phyloP scores from a whole-genome alignment of 441 rosid genomes.

The Daphne laureola region DNA sequence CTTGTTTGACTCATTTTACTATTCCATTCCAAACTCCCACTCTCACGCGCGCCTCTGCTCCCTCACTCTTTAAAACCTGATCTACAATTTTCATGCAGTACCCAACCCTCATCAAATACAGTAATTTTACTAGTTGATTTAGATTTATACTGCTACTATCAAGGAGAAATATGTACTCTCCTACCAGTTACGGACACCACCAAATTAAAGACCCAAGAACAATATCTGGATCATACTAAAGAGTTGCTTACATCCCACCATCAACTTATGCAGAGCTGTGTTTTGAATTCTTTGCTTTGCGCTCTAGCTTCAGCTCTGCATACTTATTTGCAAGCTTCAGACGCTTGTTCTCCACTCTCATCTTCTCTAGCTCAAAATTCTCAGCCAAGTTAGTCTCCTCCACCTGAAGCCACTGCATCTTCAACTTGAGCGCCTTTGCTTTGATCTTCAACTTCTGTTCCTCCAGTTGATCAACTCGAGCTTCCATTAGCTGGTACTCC shows the following conservation, averaged over 20 bases:
- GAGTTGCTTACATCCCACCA: conserved; percentile 5
- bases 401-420: conserved; percentile 22
- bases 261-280: too few relatives aligned
- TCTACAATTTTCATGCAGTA: too few relatives aligned
- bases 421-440: conserved; percentile 16
- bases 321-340: conserved; percentile 23
- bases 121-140: too few relatives aligned
- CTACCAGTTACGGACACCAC: neutral
- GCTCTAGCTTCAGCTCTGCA: conserved; percentile 15
- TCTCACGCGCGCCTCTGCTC: too few relatives aligned
- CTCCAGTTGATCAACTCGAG: conserved; percentile 8
- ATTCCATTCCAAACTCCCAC: too few relatives aligned
- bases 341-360: conserved; percentile 26
- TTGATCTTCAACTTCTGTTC: conserved; percentile 19
- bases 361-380: conserved; percentile 21
- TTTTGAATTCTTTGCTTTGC: conserved; percentile 14
- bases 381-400: conserved; percentile 14
- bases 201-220: neutral
- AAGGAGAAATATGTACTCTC: neutral
- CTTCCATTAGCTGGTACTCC: conserved; percentile 11
- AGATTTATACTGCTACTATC: neutral
- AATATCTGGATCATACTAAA: neutral
- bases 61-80: too few relatives aligned
- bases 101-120: too few relatives aligned
- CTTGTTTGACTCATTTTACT: too few relatives aligned